Percentiles rank a stretch among this genome's conserved stretches.
These are phyloP conservation scores for Cornus suecica DNA, from an alignment of 148 eudicot genomes.

Conservation along the genomic window DNA sequence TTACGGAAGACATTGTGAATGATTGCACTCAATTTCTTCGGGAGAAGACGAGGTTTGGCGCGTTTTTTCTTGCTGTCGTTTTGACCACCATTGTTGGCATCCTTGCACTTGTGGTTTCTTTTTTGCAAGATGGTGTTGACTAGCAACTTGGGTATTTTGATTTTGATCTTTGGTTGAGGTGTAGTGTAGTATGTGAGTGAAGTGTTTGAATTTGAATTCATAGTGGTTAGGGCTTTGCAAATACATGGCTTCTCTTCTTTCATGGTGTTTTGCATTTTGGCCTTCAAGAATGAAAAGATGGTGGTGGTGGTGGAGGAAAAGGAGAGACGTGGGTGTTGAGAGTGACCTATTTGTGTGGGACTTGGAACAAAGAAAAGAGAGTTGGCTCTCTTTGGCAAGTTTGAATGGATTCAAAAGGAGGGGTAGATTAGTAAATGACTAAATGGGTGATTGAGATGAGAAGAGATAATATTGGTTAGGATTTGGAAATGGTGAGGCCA, in stretches of 20 bases:
- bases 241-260: not conserved
- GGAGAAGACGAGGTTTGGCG: not conserved
- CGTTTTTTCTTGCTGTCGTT: not conserved
- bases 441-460: too few species aligned
- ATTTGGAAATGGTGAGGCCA: too few species aligned
- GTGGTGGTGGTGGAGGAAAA: not conserved
- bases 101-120: slow-evolving; percentile 20
- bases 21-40: slow-evolving; percentile 14
- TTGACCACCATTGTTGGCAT: not conserved
- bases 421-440: too few species aligned
- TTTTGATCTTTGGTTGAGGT: slow-evolving; percentile 3
- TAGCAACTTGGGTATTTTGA: slow-evolving; percentile 30
- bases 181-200: too few species aligned
- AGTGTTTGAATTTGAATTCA: too few species aligned
- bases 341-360: not conserved
- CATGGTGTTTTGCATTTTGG: not conserved
- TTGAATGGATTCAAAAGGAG: too few species aligned
- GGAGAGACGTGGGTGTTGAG: not conserved
- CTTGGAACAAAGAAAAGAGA: too few species aligned
- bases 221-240: not conserved
- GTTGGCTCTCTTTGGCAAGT: too few species aligned
- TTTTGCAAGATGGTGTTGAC: slow-evolving; percentile 24
- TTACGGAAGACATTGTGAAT: slow-evolving; percentile 14
- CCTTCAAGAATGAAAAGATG: not conserved
- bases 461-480: too few species aligned